A percentile compares a stretch with the other conserved stretches of the same genome.
These are phyloP conservation scores for Begonia loranthoides DNA, from an alignment of 306 rosid genomes.

Conservation along the genomic window DNA sequence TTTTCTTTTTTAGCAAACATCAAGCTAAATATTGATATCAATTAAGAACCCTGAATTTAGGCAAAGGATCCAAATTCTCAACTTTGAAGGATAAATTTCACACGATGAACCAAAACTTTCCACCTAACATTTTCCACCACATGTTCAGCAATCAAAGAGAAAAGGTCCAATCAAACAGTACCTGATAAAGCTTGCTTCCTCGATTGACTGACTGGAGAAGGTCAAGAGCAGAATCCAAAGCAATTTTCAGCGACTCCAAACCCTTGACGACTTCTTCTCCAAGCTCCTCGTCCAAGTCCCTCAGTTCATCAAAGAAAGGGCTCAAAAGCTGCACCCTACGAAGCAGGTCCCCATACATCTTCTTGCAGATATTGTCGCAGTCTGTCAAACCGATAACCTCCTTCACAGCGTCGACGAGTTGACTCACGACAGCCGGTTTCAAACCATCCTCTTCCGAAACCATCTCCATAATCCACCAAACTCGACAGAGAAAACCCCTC, in stretches of 20 bases:
- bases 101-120: no score
- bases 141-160: no score
- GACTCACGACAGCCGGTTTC: conserved; percentile 24
- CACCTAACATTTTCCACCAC: no score
- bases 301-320: conserved; percentile 87
- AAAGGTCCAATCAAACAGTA: conserved; percentile 3
- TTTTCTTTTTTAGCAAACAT: background rate
- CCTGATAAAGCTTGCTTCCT: conserved; percentile 92
- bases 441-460: conserved; percentile 27
- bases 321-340: conserved; percentile 76
- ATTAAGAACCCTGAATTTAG: conserved; percentile 1
- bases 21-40: background rate
- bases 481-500: background rate
- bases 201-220: conserved; percentile 46
- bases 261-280: conserved; percentile 33
- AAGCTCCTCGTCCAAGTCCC: conserved; percentile 42
- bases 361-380: conserved; percentile 52
- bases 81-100: no score
- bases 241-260: conserved; percentile 46
- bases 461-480: conserved; percentile 23
- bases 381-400: conserved; percentile 60
- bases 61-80: no score
- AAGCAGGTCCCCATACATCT: conserved; percentile 55
- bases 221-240: conserved; percentile 51
- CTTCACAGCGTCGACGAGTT: conserved; percentile 42